Conservation (phyloP, 2,329 filamentous ascomycete genomes). For the Hymenoscyphus repandus region DNA sequence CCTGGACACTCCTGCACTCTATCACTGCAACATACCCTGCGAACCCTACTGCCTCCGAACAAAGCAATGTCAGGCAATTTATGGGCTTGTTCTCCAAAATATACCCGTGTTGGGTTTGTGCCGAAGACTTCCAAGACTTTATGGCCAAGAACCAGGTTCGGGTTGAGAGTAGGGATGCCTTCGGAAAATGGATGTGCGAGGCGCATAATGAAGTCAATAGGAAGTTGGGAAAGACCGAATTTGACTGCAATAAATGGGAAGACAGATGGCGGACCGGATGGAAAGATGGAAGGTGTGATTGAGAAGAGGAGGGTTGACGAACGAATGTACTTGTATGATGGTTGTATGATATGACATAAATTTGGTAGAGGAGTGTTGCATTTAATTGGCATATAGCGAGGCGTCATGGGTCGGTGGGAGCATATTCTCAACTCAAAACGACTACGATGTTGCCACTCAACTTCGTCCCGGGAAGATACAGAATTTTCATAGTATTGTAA, state of each 20-base stretch:
- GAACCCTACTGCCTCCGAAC: conserved; percentile 60
- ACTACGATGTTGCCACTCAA: too few relatives aligned
- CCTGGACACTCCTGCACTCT: conserved; percentile 91
- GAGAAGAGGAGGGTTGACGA: conserved; percentile 2
- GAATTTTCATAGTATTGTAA: too few relatives aligned
- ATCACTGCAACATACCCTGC: conserved; percentile 84
- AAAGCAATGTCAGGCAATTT: conserved; percentile 73
- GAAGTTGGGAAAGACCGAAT: conserved; percentile 84
- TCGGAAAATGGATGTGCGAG: conserved; percentile 77
- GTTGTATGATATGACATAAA: too few relatives aligned
- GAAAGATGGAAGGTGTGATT: conserved; percentile 62
- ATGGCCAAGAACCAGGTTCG: conserved; percentile 60
- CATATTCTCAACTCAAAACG: too few relatives aligned
- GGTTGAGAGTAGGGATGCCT: conserved; percentile 57
- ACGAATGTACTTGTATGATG: background rate
- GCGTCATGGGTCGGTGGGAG: too few relatives aligned
- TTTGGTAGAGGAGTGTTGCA: too few relatives aligned
- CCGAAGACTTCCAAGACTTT: conserved; percentile 83
- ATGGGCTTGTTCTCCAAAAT: conserved; percentile 75
- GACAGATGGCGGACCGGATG: conserved; percentile 93
- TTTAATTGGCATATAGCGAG: too few relatives aligned
- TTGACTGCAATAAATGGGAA: conserved; percentile 88
- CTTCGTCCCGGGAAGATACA: too few relatives aligned
- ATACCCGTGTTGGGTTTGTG: conserved; percentile 95
- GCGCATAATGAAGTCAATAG: conserved; percentile 83